A percentile compares a stretch with the other conserved stretches of the same genome.
phyloP scores from a whole-genome alignment of 179 eudicot species.

The Silene vulgaris region DNA sequence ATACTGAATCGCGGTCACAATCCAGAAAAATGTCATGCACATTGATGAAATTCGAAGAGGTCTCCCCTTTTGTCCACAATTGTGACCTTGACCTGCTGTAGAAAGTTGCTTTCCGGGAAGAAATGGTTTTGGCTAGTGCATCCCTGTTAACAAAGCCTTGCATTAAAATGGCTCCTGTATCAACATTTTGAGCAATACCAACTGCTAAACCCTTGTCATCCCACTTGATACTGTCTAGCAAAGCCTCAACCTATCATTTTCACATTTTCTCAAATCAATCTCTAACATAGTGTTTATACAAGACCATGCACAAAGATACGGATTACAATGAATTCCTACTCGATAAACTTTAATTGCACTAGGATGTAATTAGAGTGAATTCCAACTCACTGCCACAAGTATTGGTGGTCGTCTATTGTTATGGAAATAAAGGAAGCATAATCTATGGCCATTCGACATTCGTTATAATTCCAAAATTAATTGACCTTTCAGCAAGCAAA shows the following conservation, averaged over 20 bases:
- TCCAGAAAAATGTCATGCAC: conserved; percentile 70
- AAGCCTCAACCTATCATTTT: conserved; percentile 57
- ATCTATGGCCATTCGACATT: not conserved
- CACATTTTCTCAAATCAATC: conserved; percentile 27
- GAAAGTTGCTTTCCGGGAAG: conserved; percentile 87
- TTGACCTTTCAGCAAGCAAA: too few relatives aligned
- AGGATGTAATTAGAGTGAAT: too few relatives aligned
- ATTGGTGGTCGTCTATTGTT: too few relatives aligned
- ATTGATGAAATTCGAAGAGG: conserved; percentile 80
- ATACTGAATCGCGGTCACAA: conserved; percentile 90
- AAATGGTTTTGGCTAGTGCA: conserved; percentile 64
- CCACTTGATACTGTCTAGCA: conserved; percentile 85
- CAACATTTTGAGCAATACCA: conserved; percentile 95
- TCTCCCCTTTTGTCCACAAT: conserved; percentile 93
- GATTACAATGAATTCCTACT: not conserved
- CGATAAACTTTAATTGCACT: too few relatives aligned
- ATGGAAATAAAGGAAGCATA: too few relatives aligned
- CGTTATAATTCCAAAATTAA: not conserved
- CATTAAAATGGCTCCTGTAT: conserved; percentile 88
- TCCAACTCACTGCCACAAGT: too few relatives aligned
- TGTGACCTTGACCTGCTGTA: conserved; percentile 82
- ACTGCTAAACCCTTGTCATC: conserved; percentile 97
- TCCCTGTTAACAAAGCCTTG: conserved; percentile 93
- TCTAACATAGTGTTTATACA: conserved; percentile 11
- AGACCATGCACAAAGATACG: not conserved